Evolutionary conservation across 768 basidiomycete species (phyloP).

Genomic region (Russula brevipes): DNA sequence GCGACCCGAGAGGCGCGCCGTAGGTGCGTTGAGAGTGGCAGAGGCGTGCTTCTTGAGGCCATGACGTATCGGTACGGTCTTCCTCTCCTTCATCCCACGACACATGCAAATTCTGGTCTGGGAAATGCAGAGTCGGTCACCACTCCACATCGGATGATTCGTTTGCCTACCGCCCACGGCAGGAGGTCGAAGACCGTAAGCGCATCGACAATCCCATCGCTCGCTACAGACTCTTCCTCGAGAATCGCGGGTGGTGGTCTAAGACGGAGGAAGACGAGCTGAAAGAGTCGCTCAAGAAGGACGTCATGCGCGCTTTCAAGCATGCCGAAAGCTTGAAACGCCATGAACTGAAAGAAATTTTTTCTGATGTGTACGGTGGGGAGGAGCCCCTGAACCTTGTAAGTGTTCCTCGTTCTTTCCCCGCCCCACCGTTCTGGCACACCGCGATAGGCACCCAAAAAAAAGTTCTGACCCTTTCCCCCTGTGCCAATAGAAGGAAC

Average conservation of each 20-base stretch:
- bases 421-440: neutral
- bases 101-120: neutral
- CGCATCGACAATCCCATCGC: conserved; percentile 85
- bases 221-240: conserved; percentile 81
- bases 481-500: conserved; percentile 56
- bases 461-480: conserved; percentile 4
- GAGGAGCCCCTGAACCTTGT: conserved; percentile 83
- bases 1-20: conserved; percentile 68
- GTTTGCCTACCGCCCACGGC: conserved; percentile 82
- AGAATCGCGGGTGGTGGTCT: conserved; percentile 82
- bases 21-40: conserved; percentile 68
- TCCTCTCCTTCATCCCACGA: neutral
- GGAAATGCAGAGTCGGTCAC: conserved; percentile 66
- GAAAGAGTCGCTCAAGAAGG: conserved; percentile 60
- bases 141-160: conserved; percentile 96
- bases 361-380: conserved; percentile 84
- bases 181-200: conserved; percentile 90
- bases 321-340: conserved; percentile 66
- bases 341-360: conserved; percentile 70
- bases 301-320: conserved; percentile 75
- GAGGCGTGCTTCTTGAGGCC: conserved; percentile 81
- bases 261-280: conserved; percentile 66
- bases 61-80: conserved; percentile 76
- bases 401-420: conserved; percentile 32
- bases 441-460: neutral